Evolutionary conservation across 2,329 filamentous ascomycete genomes (phyloP).

Genomic region (Botryotinia calthae): DNA sequence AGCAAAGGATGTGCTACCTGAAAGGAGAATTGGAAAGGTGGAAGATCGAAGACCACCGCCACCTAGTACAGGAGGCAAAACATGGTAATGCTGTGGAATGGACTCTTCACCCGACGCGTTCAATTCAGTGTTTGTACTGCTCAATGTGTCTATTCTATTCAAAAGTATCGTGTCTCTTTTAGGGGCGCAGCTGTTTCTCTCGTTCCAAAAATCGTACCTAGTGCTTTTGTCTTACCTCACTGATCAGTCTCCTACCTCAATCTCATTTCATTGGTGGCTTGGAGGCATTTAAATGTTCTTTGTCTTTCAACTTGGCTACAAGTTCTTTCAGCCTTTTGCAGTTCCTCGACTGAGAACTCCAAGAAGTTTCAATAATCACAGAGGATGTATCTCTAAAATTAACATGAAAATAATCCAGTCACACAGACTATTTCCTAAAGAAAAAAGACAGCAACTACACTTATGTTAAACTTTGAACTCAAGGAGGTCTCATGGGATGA

Average conservation of each 20-base stretch:
- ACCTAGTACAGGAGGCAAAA: background rate
- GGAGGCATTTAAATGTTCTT: background rate
- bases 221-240: background rate
- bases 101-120: background rate
- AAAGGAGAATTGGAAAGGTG: conserved; percentile 11
- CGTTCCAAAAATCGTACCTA: background rate
- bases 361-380: background rate
- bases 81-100: background rate
- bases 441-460: background rate
- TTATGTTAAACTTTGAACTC: conserved; percentile 7
- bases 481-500: conserved; percentile 3
- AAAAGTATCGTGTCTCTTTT: background rate
- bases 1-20: conserved; percentile 26
- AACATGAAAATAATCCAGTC: background rate
- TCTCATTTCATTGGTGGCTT: background rate
- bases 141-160: background rate
- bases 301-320: background rate
- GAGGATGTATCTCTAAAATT: background rate
- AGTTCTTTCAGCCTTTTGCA: background rate
- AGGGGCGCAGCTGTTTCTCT: background rate
- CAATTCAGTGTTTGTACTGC: background rate
- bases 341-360: background rate
- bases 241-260: background rate
- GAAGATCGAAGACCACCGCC: conserved; percentile 10
- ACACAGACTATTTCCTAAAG: background rate